Conservation (phyloP, 495 filamentous ascomycete species). For the Podospora anserina region DNA sequence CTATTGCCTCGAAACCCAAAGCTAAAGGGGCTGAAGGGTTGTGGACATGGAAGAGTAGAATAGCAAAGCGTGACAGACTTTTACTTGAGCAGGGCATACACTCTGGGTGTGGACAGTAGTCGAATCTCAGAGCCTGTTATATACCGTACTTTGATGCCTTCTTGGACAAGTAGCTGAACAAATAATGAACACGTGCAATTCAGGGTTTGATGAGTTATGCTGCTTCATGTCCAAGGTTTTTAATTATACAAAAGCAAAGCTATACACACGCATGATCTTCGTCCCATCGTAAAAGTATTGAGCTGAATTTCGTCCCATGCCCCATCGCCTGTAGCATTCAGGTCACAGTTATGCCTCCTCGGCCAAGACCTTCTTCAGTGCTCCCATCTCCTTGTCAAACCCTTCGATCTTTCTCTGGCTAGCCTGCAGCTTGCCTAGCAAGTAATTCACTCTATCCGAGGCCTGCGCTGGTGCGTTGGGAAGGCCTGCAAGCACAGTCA, state of each 20-base stretch:
- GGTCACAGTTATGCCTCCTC: slow-evolving; percentile 16
- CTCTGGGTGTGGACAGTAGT: no score
- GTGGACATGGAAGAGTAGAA: no score
- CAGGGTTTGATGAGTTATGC: neutral
- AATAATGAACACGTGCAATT: no score
- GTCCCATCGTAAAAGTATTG: neutral
- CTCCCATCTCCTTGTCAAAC: slow-evolving; percentile 69
- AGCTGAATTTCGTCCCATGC: neutral
- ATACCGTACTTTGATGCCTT: no score
- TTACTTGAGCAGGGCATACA: no score
- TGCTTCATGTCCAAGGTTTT: neutral
- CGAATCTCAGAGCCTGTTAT: no score
- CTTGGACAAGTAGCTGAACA: no score
- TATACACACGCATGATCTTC: neutral
- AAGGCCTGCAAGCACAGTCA: slow-evolving; percentile 59
- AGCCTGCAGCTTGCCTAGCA: slow-evolving; percentile 65
- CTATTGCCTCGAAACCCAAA: no score
- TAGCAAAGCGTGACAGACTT: no score
- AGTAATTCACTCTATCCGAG: slow-evolving; percentile 59
- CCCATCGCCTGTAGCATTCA: neutral
- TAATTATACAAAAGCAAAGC: neutral
- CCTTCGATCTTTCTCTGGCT: slow-evolving; percentile 72
- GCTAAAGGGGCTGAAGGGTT: no score
- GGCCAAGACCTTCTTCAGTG: slow-evolving; percentile 61
- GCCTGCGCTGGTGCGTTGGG: slow-evolving; percentile 63